These are phyloP conservation scores for Leptographium procerum DNA, from an alignment of 2,329 filamentous ascomycete genomes.

Conservation along the genomic window DNA sequence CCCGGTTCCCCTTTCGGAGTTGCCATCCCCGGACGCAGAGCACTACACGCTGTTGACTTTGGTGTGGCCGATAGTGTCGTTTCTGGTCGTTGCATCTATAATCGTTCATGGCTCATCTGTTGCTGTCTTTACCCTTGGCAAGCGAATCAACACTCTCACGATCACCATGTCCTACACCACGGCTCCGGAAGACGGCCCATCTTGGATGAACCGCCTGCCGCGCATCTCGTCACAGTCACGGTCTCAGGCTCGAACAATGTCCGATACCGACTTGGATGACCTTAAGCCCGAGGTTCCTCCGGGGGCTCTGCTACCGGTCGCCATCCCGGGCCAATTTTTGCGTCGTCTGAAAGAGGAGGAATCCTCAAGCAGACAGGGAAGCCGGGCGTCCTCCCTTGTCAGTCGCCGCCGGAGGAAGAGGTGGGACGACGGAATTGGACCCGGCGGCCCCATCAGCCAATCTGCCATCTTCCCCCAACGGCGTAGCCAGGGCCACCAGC, in stretches of 20 bases:
- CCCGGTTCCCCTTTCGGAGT: slow-evolving; percentile 59
- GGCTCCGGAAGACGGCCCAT: slow-evolving; percentile 75
- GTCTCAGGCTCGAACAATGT: slow-evolving; percentile 77
- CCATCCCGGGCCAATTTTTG: slow-evolving; percentile 64
- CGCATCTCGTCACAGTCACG: slow-evolving; percentile 55
- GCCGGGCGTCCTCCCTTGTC: slow-evolving; percentile 48
- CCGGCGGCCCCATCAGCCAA: slow-evolving; percentile 78
- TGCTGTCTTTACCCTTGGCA: slow-evolving; percentile 93
- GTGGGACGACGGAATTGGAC: slow-evolving; percentile 60
- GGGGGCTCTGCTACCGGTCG: slow-evolving; percentile 60
- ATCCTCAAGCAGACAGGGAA: slow-evolving; percentile 37
- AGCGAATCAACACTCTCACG: slow-evolving; percentile 92
- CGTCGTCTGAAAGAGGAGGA: slow-evolving; percentile 74
- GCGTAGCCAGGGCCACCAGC: slow-evolving; percentile 11
- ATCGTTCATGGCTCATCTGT: slow-evolving; percentile 96
- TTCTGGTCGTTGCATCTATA: slow-evolving; percentile 89
- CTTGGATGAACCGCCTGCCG: slow-evolving; percentile 91
- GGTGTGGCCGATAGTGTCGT: slow-evolving; percentile 93
- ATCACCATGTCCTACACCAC: slow-evolving; percentile 94
- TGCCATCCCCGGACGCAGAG: slow-evolving; percentile 43
- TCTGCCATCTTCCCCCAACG: slow-evolving; percentile 73
- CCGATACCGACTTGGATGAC: slow-evolving; percentile 60
- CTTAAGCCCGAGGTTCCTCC: slow-evolving; percentile 53
- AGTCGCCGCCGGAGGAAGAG: slow-evolving; percentile 55
- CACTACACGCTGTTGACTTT: slow-evolving; percentile 64